Base-by-base conservation (phyloP, 306 rosid species). In the Casuarina cunninghamiana region DNA sequence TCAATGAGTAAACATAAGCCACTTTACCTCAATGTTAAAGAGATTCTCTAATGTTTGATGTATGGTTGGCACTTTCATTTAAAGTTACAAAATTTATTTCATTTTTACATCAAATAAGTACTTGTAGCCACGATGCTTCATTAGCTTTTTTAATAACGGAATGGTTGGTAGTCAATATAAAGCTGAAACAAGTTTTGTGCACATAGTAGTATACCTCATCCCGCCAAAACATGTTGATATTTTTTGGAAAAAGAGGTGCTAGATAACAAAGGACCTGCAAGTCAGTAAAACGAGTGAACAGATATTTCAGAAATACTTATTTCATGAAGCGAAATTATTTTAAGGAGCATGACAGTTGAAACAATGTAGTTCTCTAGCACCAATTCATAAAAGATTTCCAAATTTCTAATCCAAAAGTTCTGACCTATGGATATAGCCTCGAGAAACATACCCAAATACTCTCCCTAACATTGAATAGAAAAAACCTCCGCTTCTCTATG, bases 171-270 rank as follows among this genome's bases (percentile, higher is more conserved):
- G 61, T 75, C 77, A 37, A 49, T 17, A 66, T 45, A 80, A 75
- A 19, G 46, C 53, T 38, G 19, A 83, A 71, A 32, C 62, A 53
- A 72, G 58, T 46, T 46, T 70, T 68, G 32, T 63, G 60, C 53
- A 68, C 61, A 74, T 63, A 61, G 79, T 39, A 65, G 71, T 88
- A 62, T 92, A 94, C 98, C 98, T 92, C 98, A 72, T 94, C 98
- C 81, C 92, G 97, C 98, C 97, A 94, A 84, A 86, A 89, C 87
- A 88, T 83, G 78, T 80, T 87, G 76, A 89, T 86, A 85, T 90
- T 84, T 88, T 88, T 94, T 5, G 98, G 98, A 81, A 92, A 94
- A 55, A 94, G 90, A 61, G 97, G 97, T 53, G 98, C 97, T 67
- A 94, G 81, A 80, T 84, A 87, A 79, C 91, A 92, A 71, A 92